These are phyloP conservation scores for Colletotrichum euphorbiae DNA, from an alignment of 2,329 filamentous ascomycete genomes.

Conservation along the genomic window DNA sequence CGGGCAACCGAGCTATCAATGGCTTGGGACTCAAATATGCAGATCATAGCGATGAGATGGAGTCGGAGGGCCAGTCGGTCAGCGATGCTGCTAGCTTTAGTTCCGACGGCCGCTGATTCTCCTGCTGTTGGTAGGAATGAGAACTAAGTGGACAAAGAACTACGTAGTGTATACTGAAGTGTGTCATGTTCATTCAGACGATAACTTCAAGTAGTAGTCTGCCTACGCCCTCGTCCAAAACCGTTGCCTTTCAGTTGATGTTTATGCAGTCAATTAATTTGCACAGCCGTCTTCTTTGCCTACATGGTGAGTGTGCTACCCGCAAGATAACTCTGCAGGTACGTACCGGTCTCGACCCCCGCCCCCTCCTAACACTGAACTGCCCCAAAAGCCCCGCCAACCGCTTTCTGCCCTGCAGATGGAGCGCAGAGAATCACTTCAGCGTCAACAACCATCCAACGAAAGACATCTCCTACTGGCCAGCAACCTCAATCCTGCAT, in stretches of 20 bases:
- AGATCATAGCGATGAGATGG: slow-evolving; percentile 50
- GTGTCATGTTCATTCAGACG: no score
- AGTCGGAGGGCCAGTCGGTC: slow-evolving; percentile 51
- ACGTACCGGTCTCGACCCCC: slow-evolving; percentile 13
- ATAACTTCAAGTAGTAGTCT: no score
- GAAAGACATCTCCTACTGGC: slow-evolving; percentile 10
- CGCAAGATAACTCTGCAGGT: neutral
- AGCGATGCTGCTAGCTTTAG: slow-evolving; percentile 53
- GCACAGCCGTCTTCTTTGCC: no score
- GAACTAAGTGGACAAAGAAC: no score
- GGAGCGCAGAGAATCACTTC: slow-evolving; percentile 29
- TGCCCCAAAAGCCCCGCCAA: slow-evolving; percentile 33
- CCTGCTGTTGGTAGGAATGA: neutral
- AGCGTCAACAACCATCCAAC: slow-evolving; percentile 14
- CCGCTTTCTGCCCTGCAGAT: slow-evolving; percentile 31
- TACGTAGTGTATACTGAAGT: no score
- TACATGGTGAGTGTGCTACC: neutral
- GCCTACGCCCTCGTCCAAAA: no score
- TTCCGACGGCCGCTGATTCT: slow-evolving; percentile 43
- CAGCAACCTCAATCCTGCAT: slow-evolving; percentile 2
- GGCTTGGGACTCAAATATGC: slow-evolving; percentile 47
- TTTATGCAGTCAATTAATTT: no score
- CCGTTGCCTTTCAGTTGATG: no score
- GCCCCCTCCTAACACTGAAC: slow-evolving; percentile 9
- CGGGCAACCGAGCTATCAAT: slow-evolving; percentile 44